These are phyloP conservation scores for Trichophyton schoenleinii DNA, from an alignment of 2,329 filamentous ascomycete genomes.

Conservation along the genomic window DNA sequence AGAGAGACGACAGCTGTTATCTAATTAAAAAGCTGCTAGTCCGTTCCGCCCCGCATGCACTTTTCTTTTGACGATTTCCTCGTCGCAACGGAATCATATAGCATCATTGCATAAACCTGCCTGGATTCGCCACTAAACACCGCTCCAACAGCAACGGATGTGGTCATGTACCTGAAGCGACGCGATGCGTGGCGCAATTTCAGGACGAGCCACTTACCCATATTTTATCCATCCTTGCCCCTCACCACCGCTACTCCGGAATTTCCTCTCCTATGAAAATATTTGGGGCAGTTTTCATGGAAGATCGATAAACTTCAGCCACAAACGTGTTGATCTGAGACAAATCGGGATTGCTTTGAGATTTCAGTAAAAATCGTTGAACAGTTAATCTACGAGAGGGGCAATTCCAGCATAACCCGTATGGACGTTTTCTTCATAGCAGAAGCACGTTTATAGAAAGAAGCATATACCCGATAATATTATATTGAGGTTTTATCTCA, in stretches of 20 bases:
- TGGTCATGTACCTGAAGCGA: background rate
- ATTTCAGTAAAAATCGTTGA: background rate
- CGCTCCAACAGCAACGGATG: background rate
- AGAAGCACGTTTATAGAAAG: background rate
- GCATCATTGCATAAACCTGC: background rate
- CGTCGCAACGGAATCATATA: too few species aligned
- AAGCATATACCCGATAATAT: background rate
- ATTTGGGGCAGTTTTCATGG: background rate
- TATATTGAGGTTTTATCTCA: background rate
- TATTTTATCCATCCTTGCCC: background rate
- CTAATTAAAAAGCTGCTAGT: too few species aligned
- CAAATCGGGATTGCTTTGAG: background rate
- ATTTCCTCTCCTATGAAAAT: background rate
- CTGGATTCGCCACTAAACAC: background rate
- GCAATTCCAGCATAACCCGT: too few species aligned
- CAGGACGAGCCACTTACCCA: background rate
- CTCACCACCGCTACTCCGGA: background rate
- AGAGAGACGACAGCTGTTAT: too few species aligned
- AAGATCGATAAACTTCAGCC: conserved; percentile 2
- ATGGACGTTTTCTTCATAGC: too few species aligned
- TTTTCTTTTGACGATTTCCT: too few species aligned
- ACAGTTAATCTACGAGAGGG: background rate
- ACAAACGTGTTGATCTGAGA: background rate
- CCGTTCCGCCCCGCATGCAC: too few species aligned
- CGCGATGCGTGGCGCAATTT: background rate